Percentiles rank a stretch among this genome's conserved stretches.
These are phyloP conservation scores for Amphicarpaea edgeworthii DNA, from an alignment of 306 rosid species.

Conservation along the genomic window DNA sequence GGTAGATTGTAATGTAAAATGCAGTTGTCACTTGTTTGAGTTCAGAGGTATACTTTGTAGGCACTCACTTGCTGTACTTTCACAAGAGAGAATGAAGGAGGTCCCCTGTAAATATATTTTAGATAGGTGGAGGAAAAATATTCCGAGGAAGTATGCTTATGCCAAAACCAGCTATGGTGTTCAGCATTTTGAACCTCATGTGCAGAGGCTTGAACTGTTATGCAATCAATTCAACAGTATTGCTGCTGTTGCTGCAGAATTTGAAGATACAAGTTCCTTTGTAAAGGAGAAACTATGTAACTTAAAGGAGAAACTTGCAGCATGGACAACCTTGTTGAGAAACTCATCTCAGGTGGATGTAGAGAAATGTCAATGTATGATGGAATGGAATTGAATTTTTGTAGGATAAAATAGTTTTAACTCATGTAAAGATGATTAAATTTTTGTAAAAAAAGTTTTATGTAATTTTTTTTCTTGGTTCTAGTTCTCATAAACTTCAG, in stretches of 20 bases:
- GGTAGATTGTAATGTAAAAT: slow-evolving; percentile 37
- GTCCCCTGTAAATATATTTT: slow-evolving; percentile 43
- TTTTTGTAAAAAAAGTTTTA: background rate
- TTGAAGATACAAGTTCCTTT: slow-evolving; percentile 50
- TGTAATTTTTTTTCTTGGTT: background rate
- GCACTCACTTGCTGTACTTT: slow-evolving; percentile 51
- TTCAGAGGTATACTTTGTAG: slow-evolving; percentile 53
- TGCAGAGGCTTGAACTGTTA: slow-evolving; percentile 44
- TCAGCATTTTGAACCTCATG: slow-evolving; percentile 39
- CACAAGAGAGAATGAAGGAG: slow-evolving; percentile 51
- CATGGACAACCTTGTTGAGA: slow-evolving; percentile 41
- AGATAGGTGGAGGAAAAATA: slow-evolving; percentile 47
- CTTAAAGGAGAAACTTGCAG: slow-evolving; percentile 46
- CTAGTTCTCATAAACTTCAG: background rate
- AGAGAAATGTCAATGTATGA: slow-evolving; percentile 10
- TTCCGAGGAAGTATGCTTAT: slow-evolving; percentile 42
- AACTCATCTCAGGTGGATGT: slow-evolving; percentile 36
- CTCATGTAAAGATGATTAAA: background rate
- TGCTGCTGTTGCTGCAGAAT: slow-evolving; percentile 50
- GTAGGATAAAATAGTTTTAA: background rate
- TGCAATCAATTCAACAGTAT: slow-evolving; percentile 41
- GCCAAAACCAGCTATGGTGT: slow-evolving; percentile 45
- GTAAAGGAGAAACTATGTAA: slow-evolving; percentile 40
- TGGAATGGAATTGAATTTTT: background rate
- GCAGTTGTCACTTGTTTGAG: slow-evolving; percentile 47